Evolutionary conservation across 169 alveolate species (phyloP), one percentile per base, ranked within the genome.

Genomic region (Plasmodium berghei): DNA sequence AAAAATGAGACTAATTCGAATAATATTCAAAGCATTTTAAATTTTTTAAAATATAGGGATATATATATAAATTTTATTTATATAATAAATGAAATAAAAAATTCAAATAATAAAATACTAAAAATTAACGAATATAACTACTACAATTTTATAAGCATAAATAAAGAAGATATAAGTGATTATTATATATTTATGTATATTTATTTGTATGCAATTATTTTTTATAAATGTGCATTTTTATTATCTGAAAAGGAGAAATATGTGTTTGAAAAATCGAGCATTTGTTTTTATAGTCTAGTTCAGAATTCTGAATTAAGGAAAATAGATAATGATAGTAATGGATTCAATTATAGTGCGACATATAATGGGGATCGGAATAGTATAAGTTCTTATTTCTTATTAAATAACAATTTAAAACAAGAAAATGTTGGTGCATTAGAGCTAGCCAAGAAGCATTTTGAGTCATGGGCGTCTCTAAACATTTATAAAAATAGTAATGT

Each of bases 41-140:
- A 85, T 70, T 85, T 70, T 58, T 58, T 85, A 73, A 69, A 85
- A 42, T 72, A 85, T 62, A 63, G 48, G 28, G 55, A 71, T 62
- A 85, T 85, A 56, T 85, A 85, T 34, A 85, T 9, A 45, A 85
- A 85, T 54, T 85, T 70, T 72, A 69, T 85, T 22, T 70, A 70
- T 73, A 69, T 85, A 22, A 26, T 58, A 5, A 59, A 59, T 52
- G 91, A 85, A 70, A 55, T 85, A 70, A 85, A 85, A 58, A 61
- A 59, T 71, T 54, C 40, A 9, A 85, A 85, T 63, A 63, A 55
- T 24, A 85, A 73, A 61, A 58, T 85, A 18, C 3, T 56, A 10
- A 85, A 85, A 54, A 62, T 85, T 16, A 71, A 52, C 18, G 34
- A 54, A 52, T 61, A 85, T 40, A 85, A 69, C 22, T 85, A 69